Base-by-base conservation (phyloP, 179 eudicot genomes). In the Drosera spatulata region DNA sequence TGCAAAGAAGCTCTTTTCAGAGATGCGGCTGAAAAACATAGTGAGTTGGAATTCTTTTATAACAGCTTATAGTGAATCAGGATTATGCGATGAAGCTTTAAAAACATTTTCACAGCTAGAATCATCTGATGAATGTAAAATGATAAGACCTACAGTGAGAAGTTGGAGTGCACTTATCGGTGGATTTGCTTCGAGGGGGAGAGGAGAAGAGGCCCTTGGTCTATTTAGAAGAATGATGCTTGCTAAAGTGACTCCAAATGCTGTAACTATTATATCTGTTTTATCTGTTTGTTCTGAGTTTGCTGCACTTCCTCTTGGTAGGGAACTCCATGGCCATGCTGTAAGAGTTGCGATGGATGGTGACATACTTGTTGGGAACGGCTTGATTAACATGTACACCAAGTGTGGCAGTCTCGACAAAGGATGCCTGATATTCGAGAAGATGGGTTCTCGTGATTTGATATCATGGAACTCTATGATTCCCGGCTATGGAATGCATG, bases 21-120 rank as follows among this genome's bases (percentile, higher is more conserved):
- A 57, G 46, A 66, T 72, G 43, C 43, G 74, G 61, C n/a, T 4
- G 11, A 80, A 74, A 62, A 71, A 69, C 64, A 40, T 80, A 52
- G 75, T 80, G 52, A 77, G 75, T 66, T 80, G 85, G 85, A 80
- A 80, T 55, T 74, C 77, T 48, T 63, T 80, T 51, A 77, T 80
- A 44, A 71, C 85, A 50, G 72, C 74, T 6, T 77, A 74, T 71
- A 69, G 79, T 42, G 79, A 71, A 60, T 66, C 65, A 47, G 85
- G 85, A 5, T 67, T 66, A 10, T 77, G 85, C 61, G 75, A 80
- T 44, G 79, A 80, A 54, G 81, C 85, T 7, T 71, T 60, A 5
- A 61, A 65, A 41, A 51, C 60, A 12, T 77, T 80, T 59, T 67
- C 67, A 3, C 67, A 62, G 65, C 63, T 80, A 39, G 54, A 80